These are phyloP conservation scores for Fraxinus quadrangulata DNA, from an alignment of 257 asterid genomes.

Conservation along the genomic window DNA sequence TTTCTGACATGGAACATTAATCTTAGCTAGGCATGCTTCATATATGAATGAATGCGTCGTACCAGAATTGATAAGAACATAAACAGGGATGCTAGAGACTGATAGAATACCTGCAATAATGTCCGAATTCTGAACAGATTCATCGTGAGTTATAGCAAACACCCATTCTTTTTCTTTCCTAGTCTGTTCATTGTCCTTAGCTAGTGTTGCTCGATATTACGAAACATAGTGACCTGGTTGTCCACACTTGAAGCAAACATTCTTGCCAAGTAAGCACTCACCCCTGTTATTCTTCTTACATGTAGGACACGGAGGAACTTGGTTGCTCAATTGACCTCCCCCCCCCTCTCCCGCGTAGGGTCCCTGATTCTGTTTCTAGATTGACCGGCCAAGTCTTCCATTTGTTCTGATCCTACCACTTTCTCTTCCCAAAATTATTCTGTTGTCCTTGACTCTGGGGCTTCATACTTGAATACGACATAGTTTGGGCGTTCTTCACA, in stretches of 20 bases:
- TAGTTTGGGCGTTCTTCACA: not conserved
- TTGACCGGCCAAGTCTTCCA: too few relatives aligned
- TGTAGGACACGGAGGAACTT: not conserved
- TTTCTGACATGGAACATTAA: not conserved
- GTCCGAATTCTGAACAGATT: too few relatives aligned
- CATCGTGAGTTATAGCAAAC: not conserved
- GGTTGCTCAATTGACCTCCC: too few relatives aligned
- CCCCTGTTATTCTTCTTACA: not conserved
- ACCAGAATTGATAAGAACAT: not conserved
- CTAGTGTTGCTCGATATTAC: fast-evolving
- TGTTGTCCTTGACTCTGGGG: not conserved
- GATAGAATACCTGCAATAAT: not conserved
- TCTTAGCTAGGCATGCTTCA: not conserved
- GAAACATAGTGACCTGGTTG: not conserved
- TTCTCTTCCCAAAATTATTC: not conserved
- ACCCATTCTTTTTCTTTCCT: not conserved
- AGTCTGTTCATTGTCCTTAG: not conserved
- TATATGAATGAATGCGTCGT: too few relatives aligned
- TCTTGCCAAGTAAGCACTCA: not conserved
- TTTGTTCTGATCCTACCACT: too few relatives aligned
- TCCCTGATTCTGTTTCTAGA: not conserved
- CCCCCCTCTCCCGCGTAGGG: not conserved
- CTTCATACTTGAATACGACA: too few relatives aligned
- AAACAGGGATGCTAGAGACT: not conserved
- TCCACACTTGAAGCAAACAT: not conserved